Evolutionary conservation across 257 asterid genomes (phyloP).

Genomic region (Sherardia arvensis): DNA sequence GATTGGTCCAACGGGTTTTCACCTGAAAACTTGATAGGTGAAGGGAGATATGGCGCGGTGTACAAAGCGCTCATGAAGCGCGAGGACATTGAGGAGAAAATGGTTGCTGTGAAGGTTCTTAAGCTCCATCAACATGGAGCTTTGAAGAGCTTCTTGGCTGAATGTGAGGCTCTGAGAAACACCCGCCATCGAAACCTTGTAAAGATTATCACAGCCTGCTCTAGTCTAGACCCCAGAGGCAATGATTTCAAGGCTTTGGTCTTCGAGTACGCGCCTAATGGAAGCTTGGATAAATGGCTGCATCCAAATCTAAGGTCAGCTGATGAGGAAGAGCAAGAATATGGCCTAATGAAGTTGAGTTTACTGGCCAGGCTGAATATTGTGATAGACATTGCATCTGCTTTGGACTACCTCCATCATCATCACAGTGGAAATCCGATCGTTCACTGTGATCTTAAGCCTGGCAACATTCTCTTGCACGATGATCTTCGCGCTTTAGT

Average conservation of each 20-base stretch:
- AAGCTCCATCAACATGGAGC: conserved; percentile 24
- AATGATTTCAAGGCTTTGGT: conserved; percentile 30
- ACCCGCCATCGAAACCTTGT: conserved; percentile 26
- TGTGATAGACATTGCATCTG: conserved; percentile 27
- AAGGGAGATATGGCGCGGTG: conserved; percentile 23
- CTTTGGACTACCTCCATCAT: conserved; percentile 29
- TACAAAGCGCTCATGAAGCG: conserved; percentile 8
- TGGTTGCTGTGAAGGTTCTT: conserved; percentile 23
- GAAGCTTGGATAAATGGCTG: conserved; percentile 28
- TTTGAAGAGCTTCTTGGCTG: conserved; percentile 21
- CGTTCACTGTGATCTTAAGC: conserved; percentile 26
- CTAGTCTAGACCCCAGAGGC: conserved; percentile 18
- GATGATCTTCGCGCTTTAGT: conserved; percentile 19
- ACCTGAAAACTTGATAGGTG: conserved; percentile 24
- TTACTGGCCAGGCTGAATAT: conserved; percentile 18
- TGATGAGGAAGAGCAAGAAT: background rate
- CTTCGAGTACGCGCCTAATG: conserved; percentile 23
- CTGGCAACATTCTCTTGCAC: conserved; percentile 21
- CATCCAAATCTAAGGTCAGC: conserved; percentile 7
- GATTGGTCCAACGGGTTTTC: conserved; percentile 23
- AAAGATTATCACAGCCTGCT: conserved; percentile 20
- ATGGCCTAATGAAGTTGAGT: conserved; percentile 1
- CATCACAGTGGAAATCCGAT: conserved; percentile 16
- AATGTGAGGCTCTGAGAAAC: conserved; percentile 25
- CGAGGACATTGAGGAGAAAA: conserved; percentile 9